Percentiles rank a stretch among this genome's conserved stretches.
These are phyloP conservation scores for Paramyrothecium roridum DNA, from an alignment of 2,329 filamentous ascomycete genomes.

Conservation along the genomic window DNA sequence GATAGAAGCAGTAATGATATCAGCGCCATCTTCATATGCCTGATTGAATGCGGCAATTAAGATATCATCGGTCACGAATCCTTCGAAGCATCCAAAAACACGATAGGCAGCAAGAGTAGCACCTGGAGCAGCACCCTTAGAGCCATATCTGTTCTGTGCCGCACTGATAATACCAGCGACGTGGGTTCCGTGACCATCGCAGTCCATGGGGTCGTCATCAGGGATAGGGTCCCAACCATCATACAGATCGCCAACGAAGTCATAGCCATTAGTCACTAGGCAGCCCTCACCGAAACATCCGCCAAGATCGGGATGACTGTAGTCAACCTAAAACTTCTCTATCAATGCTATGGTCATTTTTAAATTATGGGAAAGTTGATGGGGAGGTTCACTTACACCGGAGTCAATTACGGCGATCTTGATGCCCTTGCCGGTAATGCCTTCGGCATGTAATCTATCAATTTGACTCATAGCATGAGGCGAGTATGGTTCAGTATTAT, in stretches of 20 bases:
- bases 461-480: constrained; percentile 51
- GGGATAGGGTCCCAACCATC: constrained; percentile 22
- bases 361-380: neutral
- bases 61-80: constrained; percentile 42
- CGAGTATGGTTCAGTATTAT: neutral
- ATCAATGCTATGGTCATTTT: neutral
- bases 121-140: constrained; percentile 51
- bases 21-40: constrained; percentile 51
- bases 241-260: neutral
- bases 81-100: constrained; percentile 49
- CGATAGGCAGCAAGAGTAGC: constrained; percentile 51
- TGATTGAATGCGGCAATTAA: constrained; percentile 53
- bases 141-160: constrained; percentile 42
- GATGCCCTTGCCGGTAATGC: constrained; percentile 43
- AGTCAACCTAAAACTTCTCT: constrained; percentile 44
- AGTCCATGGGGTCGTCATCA: constrained; percentile 48
- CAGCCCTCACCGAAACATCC: constrained; percentile 58
- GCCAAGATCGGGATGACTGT: constrained; percentile 58
- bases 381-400: constrained; percentile 33
- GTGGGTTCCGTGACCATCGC: constrained; percentile 54
- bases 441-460: constrained; percentile 41
- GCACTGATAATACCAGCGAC: constrained; percentile 59
- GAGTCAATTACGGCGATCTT: constrained; percentile 47
- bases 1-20: constrained; percentile 51
- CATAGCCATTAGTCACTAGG: constrained; percentile 50